Evolutionary conservation across 345 rosid species (phyloP).

Genomic region (Populus euphratica): DNA sequence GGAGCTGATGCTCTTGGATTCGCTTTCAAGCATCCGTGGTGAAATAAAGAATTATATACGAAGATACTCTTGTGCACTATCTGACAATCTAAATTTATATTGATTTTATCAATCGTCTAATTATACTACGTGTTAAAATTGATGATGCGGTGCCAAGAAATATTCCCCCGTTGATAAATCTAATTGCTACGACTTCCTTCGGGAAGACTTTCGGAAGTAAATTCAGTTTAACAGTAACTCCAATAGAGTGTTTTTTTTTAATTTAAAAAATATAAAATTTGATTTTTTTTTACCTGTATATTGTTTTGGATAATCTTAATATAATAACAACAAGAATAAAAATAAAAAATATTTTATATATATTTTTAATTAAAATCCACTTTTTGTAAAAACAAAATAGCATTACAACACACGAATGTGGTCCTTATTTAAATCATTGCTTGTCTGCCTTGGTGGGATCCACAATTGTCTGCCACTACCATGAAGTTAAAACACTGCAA

Average conservation of each 20-base stretch:
- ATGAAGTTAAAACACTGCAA: constrained; percentile 3
- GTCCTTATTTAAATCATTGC: neutral
- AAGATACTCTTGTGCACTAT: neutral
- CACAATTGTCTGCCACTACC: constrained; percentile 35
- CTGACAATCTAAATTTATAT: neutral
- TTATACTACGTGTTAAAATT: too few species aligned
- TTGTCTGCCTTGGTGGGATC: constrained; percentile 18
- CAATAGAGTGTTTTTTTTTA: too few species aligned
- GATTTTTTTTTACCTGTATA: too few species aligned
- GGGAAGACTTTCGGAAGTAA: neutral
- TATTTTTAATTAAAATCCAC: too few species aligned
- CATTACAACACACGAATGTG: neutral
- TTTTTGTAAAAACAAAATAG: neutral
- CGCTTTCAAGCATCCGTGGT: neutral
- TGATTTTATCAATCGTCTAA: neutral
- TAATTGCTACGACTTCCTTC: neutral
- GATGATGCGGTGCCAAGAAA: too few species aligned
- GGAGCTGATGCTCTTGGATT: neutral
- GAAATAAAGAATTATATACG: neutral
- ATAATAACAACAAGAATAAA: too few species aligned
- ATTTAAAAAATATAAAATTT: too few species aligned
- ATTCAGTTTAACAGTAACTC: neutral
- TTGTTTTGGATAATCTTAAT: too few species aligned
- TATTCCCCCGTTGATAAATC: too few species aligned
- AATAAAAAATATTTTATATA: too few species aligned